A percentile compares a stretch with the other conserved stretches of the same genome.
phyloP scores from a whole-genome alignment of 78 protist species.

The Creolimax fragrantissima region DNA sequence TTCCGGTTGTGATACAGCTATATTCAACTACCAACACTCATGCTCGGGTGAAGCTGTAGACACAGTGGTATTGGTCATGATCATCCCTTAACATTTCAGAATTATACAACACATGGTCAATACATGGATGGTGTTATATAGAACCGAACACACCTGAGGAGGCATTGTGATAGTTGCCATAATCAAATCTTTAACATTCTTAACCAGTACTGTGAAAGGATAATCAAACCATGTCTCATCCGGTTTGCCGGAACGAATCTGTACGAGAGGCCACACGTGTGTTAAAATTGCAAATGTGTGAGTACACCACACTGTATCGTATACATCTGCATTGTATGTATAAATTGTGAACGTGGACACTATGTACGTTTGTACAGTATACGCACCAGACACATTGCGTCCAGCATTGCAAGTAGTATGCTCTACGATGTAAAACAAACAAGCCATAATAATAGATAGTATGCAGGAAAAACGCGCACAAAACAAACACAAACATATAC shows the following conservation, averaged over 20 bases:
- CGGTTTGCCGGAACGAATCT: not conserved
- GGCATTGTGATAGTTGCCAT: constrained; percentile 4
- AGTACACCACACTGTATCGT: too few relatives aligned
- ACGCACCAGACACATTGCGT: too few relatives aligned
- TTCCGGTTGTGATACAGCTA: not conserved
- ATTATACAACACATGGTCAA: not conserved
- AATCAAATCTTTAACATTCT: not conserved
- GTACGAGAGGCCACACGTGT: too few relatives aligned
- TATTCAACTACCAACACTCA: not conserved
- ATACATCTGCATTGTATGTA: too few relatives aligned
- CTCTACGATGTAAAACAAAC: too few relatives aligned
- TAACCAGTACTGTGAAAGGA: not conserved
- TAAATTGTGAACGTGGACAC: too few relatives aligned
- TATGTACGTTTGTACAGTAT: too few relatives aligned
- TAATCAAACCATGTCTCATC: constrained; percentile 1
- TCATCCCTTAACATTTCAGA: not conserved
- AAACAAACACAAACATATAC: not conserved
- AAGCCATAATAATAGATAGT: too few relatives aligned
- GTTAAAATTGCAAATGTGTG: too few relatives aligned
- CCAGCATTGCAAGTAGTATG: too few relatives aligned
- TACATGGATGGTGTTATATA: not conserved
- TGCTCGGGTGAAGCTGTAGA: not conserved
- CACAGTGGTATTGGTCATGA: not conserved
- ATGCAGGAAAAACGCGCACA: too few relatives aligned
- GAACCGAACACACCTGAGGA: not conserved